These are phyloP conservation scores for Solanum stenotomum DNA, from an alignment of 257 asterid species.

Conservation along the genomic window DNA sequence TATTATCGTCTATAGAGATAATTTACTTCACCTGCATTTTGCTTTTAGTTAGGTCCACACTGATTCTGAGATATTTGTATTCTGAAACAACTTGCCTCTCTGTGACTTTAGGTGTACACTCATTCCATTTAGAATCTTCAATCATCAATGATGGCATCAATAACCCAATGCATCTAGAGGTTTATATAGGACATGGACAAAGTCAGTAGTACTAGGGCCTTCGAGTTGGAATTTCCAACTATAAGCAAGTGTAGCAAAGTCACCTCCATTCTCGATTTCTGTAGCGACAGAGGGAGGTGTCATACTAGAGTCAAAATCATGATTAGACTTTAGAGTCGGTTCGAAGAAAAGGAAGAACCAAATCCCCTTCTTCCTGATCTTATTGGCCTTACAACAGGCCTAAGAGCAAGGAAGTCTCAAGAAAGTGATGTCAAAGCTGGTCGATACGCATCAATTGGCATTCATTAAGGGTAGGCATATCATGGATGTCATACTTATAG, in stretches of 20 bases:
- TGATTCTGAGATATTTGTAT: not conserved
- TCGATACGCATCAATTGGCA: not conserved
- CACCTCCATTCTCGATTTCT: not conserved
- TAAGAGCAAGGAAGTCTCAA: not conserved
- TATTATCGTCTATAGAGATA: not conserved
- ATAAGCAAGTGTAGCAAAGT: not conserved
- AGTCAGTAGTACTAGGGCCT: not conserved
- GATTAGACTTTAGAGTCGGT: not conserved
- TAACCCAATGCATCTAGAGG: not conserved
- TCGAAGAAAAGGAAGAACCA: not conserved
- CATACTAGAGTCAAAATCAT: not conserved
- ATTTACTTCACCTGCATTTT: not conserved
- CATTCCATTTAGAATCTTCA: not conserved
- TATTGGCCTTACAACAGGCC: not conserved
- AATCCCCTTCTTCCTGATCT: not conserved
- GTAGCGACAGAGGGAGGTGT: not conserved
- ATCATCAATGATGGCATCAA: not conserved
- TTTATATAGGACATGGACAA: not conserved
- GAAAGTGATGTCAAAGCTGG: not conserved
- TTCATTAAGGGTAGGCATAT: not conserved
- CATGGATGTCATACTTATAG: not conserved
- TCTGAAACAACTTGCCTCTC: not conserved
- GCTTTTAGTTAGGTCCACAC: not conserved
- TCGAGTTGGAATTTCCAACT: not conserved
- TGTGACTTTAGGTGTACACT: not conserved